A percentile compares a stretch with the other conserved stretches of the same genome.
These are phyloP conservation scores for Fusarium acutatum DNA, from an alignment of 2,329 filamentous ascomycete genomes.

Conservation along the genomic window DNA sequence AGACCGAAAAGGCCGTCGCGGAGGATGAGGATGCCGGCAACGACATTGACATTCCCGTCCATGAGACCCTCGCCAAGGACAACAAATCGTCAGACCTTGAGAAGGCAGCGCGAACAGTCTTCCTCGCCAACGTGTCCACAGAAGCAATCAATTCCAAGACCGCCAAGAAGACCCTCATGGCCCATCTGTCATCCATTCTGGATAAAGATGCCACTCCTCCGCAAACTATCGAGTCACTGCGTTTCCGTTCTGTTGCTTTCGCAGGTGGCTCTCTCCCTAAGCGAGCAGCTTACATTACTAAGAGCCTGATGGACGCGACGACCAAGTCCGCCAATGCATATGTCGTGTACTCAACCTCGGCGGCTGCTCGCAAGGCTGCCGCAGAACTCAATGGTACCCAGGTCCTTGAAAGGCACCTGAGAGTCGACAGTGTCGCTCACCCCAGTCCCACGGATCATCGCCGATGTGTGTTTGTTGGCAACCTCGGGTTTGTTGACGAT, in stretches of 20 bases:
- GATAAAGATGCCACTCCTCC: slow-evolving; percentile 58
- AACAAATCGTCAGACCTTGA: slow-evolving; percentile 73
- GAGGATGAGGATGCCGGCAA: slow-evolving; percentile 58
- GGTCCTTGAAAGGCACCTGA: slow-evolving; percentile 85
- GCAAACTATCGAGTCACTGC: slow-evolving; percentile 87
- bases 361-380: slow-evolving; percentile 79
- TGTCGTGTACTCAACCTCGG: slow-evolving; percentile 80
- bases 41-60: slow-evolving; percentile 57
- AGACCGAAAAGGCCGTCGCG: slow-evolving; percentile 45
- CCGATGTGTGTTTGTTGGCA: slow-evolving; percentile 95
- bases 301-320: slow-evolving; percentile 88
- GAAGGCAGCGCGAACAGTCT: slow-evolving; percentile 89
- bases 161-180: slow-evolving; percentile 78
- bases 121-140: slow-evolving; percentile 89
- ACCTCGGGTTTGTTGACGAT: slow-evolving; percentile 94
- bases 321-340: slow-evolving; percentile 96
- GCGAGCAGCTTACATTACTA: slow-evolving; percentile 92
- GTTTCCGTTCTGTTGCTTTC: slow-evolving; percentile 94
- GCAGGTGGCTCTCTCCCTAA: slow-evolving; percentile 81
- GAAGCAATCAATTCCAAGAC: slow-evolving; percentile 83
- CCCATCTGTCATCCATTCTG: slow-evolving; percentile 82
- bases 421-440: slow-evolving; percentile 91
- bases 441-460: slow-evolving; percentile 83
- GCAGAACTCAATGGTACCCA: slow-evolving; percentile 83
- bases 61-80: slow-evolving; percentile 64